phyloP scores from a whole-genome alignment of 2,329 filamentous ascomycete species.

The Penicillium frequentans region DNA sequence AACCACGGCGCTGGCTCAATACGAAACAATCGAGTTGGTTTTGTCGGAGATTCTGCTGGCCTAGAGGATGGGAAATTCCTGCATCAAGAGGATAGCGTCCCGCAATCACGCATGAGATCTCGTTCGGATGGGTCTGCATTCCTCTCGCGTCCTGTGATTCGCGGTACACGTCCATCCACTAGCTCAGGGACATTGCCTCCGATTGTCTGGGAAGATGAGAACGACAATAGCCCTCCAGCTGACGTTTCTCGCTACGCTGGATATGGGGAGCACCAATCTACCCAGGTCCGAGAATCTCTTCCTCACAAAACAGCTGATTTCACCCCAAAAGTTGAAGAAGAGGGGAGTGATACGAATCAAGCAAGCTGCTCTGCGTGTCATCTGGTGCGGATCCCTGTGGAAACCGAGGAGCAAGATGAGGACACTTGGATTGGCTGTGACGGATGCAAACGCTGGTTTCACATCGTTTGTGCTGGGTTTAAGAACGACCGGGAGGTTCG shows the following conservation, averaged over 20 bases:
- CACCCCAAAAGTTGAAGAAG: slow-evolving; percentile 31
- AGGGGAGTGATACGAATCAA: slow-evolving; percentile 34
- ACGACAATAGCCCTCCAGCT: slow-evolving; percentile 16
- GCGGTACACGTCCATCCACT: slow-evolving; percentile 38
- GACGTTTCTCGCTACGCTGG: slow-evolving; percentile 10
- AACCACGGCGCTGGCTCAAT: slow-evolving; percentile 23
- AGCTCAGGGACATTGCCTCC: slow-evolving; percentile 37
- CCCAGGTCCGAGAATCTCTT: slow-evolving; percentile 5
- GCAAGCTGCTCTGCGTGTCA: slow-evolving; percentile 59
- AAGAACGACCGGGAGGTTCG: slow-evolving; percentile 63
- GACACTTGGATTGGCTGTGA: slow-evolving; percentile 66
- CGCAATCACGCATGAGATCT: slow-evolving; percentile 41
- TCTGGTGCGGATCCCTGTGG: slow-evolving; percentile 52
- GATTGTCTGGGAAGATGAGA: slow-evolving; percentile 35
- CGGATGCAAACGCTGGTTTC: slow-evolving; percentile 68
- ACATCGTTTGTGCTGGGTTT: slow-evolving; percentile 67
- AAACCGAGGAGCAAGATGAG: slow-evolving; percentile 55
- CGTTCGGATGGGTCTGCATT: slow-evolving; percentile 44
- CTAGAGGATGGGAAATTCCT: slow-evolving; percentile 18
- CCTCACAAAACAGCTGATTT: slow-evolving; percentile 13
- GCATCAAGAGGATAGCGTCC: slow-evolving; percentile 15
- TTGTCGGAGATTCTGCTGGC: slow-evolving; percentile 14
- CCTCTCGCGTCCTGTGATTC: slow-evolving; percentile 37
- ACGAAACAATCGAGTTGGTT: slow-evolving; percentile 23
- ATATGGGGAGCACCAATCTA: slow-evolving; percentile 9